Base-by-base conservation (phyloP, 2,329 filamentous ascomycete species). In the Lithohypha guttulata region DNA sequence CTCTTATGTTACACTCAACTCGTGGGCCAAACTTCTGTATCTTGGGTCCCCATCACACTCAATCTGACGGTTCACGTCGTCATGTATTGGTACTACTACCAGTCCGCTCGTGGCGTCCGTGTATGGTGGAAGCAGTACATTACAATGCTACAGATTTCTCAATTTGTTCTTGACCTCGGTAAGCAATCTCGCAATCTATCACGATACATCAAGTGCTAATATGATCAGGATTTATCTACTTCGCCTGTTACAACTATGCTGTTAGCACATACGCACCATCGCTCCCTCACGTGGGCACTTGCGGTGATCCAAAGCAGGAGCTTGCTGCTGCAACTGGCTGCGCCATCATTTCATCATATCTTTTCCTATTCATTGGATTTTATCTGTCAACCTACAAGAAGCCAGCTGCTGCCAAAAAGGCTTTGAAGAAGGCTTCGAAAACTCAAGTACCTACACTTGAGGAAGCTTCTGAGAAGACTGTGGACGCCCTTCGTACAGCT, bases 81-180 rank as follows among this genome's bases (percentile, higher is more conserved):
- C 60, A 96, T 96, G 89, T 96, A 96, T 80, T 96, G 87, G 89
- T 96, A 96, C 79, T 96, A 96, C 77, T 96, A 96, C 80, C 89
- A 96, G 73, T 89, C 84, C 58, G 87, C 89, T 40, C 86, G 89
- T 53, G 91, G 91, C 53, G 77, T 96, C 63, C 81, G 80, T 57
- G 91, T 95, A 66, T 95, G 87, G 87, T 96, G 89, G 89, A 96
- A 96, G 81, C 84, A 95, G 69, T 96, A 89, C 81, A 93, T 96
- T 60, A 96, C 89, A 54, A 84, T 87, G 59, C 81, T 95, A 58
- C 89, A 96, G 68, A 96, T 96, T 64, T 77, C 84, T 55, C 89
- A 96, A 63, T 96, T 96, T 68, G 75, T 96, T 61, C 89, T 96
- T 62, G 89, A 95, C 65, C 81, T 96, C 46, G 86, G 84, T n/a